Base-by-base conservation (phyloP, 2,329 filamentous ascomycete genomes). In the Aspergillus quadrilineatus region DNA sequence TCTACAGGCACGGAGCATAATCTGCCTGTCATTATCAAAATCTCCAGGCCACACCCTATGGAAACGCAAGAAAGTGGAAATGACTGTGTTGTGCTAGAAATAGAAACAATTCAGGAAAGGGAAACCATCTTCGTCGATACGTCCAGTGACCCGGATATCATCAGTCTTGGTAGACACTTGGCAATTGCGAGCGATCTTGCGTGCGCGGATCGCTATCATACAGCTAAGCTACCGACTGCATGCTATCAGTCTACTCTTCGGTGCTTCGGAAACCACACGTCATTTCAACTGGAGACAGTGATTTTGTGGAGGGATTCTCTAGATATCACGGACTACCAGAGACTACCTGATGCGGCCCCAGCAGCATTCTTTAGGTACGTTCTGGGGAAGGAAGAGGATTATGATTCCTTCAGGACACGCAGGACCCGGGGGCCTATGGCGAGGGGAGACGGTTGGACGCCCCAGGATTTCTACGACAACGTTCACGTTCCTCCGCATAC, bases 401-500 rank as follows among this genome's bases (percentile, higher is more conserved):
- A 32, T 29, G 12, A 26, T 42, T 44, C 51, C 9, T 29, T 36
- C 17, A 29, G 36, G n/a, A 53, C 32, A 17, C 45, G 37, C 12
- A 45, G 53, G 30, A 32, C 51, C 36, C 32, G 26, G 32, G 46
- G 22, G 22, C 22, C 30, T 17, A 29, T 8, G 8, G 30, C 22
- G 6, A 32, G 37, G 8, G 43, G 22, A 12, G 32, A 51, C 55
- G 45, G 41, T 56, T 75, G 73, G 73, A 64, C 65, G 7, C 70
- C 73, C 12, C 69, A 72, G 15, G 75, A 79, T 46, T 80, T 80
- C 58, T 80, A 80, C 51, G 71, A 77, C 29, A 77, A 73, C 63
- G 77, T 80, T 41, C 72, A 79, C 63, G 74, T 79, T 26, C 78
- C 78, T 10, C 61, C 63, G 17, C 64, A 72, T 36, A 67, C 66